These are phyloP conservation scores for Lycium barbarum DNA, from an alignment of 257 asterid species.

Conservation along the genomic window DNA sequence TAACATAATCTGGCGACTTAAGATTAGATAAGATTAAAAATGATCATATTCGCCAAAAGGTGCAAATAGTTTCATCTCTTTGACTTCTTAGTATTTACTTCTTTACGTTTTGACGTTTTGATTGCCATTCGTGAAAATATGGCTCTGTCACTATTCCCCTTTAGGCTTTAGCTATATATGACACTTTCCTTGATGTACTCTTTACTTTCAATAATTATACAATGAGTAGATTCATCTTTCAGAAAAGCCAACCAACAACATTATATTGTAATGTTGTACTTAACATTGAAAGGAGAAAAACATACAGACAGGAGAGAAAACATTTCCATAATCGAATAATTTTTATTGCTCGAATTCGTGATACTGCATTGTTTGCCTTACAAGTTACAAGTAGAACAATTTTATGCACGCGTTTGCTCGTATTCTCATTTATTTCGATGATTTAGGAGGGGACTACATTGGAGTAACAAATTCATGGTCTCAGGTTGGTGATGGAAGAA, in stretches of 20 bases:
- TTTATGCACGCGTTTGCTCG: background rate
- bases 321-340: background rate
- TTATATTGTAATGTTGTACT: too few relatives aligned
- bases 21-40: too few relatives aligned
- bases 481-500: slow-evolving; percentile 44
- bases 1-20: too few relatives aligned
- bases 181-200: too few relatives aligned
- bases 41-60: too few relatives aligned
- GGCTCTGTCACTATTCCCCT: background rate
- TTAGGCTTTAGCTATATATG: background rate
- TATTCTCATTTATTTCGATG: background rate
- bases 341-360: background rate
- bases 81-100: too few relatives aligned
- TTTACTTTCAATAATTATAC: background rate
- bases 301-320: background rate
- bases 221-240: background rate
- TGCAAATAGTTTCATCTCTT: too few relatives aligned
- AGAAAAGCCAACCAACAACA: too few relatives aligned
- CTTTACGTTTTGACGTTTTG: too few relatives aligned
- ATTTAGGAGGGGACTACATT: background rate
- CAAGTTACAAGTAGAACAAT: background rate
- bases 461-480: background rate
- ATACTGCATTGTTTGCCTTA: background rate
- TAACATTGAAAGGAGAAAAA: background rate
- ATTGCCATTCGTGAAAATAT: too few relatives aligned